phyloP scores from a whole-genome alignment of 2,329 filamentous ascomycete genomes.

The Colletotrichum sojae region DNA sequence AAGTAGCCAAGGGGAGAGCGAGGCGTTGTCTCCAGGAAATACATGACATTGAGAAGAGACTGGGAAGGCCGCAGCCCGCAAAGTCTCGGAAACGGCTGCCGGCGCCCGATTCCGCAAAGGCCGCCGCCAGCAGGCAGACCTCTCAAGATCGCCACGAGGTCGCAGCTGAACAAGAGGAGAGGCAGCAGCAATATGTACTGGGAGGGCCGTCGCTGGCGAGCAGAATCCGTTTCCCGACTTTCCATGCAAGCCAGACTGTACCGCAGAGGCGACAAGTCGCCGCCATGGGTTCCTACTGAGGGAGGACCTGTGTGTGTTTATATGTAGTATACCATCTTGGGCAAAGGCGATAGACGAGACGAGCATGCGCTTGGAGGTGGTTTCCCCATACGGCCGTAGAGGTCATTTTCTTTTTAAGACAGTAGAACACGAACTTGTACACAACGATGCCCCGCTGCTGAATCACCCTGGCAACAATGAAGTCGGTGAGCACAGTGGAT shows the following conservation, averaged over 20 bases:
- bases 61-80: too few species aligned
- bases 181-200: too few species aligned
- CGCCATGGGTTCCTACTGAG: neutral
- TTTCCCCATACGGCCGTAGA: neutral
- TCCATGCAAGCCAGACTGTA: neutral
- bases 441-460: neutral
- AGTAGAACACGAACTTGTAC: conserved; percentile 14
- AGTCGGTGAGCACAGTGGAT: neutral
- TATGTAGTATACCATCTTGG: conserved; percentile 2
- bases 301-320: neutral
- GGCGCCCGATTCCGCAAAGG: too few species aligned
- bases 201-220: too few species aligned
- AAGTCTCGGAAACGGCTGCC: too few species aligned
- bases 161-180: too few species aligned
- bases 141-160: too few species aligned
- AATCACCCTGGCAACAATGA: too few species aligned
- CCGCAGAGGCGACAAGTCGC: neutral
- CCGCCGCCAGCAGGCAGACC: too few species aligned
- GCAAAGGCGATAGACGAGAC: neutral
- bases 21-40: too few species aligned
- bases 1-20: neutral
- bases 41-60: too few species aligned
- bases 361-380: neutral
- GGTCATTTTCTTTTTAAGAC: conserved; percentile 1
- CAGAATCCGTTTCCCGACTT: too few species aligned